Percentiles rank a stretch among this genome's conserved stretches.
Evolutionary conservation across 169 alveolate species (phyloP).

Genomic region (Plasmodium cynomolgi): DNA sequence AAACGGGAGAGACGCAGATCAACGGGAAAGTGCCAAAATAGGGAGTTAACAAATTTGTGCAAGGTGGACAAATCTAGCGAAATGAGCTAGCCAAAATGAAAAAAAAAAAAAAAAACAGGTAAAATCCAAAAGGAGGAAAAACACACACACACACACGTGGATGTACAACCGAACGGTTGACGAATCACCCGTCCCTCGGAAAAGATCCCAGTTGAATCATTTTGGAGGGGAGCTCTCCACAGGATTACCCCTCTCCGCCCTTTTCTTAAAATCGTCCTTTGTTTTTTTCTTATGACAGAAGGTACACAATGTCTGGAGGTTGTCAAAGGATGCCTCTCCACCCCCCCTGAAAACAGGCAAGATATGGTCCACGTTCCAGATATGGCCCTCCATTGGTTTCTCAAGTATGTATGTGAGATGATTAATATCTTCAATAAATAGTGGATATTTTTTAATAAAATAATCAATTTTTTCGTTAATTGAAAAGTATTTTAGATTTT

Average conservation of each 20-base stretch:
- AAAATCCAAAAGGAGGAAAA: not conserved
- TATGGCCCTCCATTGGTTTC: slow-evolving; percentile 30
- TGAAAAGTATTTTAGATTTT: slow-evolving; percentile 23
- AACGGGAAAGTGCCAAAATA: no score
- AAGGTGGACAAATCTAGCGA: no score
- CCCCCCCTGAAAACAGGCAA: slow-evolving; percentile 58
- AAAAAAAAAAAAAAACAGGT: not conserved
- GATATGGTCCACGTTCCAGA: slow-evolving; percentile 60
- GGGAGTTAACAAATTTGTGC: no score
- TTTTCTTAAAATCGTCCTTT: slow-evolving; percentile 27
- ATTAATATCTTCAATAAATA: slow-evolving; percentile 47
- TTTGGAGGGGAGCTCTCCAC: not conserved
- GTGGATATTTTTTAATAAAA: slow-evolving; percentile 41
- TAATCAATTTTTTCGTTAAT: slow-evolving; percentile 46
- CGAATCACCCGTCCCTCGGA: not conserved
- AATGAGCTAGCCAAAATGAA: no score
- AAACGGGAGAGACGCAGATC: no score
- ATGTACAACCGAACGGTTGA: not conserved
- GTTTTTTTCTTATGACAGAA: slow-evolving; percentile 69
- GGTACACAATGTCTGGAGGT: slow-evolving; percentile 54
- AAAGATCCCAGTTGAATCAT: not conserved
- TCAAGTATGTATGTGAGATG: slow-evolving; percentile 33
- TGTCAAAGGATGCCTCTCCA: slow-evolving; percentile 58
- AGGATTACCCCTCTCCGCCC: not conserved
- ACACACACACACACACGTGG: not conserved